These are phyloP conservation scores for Stagonosporopsis chrysanthemi DNA, from an alignment of 2,329 filamentous ascomycete species.

Conservation along the genomic window DNA sequence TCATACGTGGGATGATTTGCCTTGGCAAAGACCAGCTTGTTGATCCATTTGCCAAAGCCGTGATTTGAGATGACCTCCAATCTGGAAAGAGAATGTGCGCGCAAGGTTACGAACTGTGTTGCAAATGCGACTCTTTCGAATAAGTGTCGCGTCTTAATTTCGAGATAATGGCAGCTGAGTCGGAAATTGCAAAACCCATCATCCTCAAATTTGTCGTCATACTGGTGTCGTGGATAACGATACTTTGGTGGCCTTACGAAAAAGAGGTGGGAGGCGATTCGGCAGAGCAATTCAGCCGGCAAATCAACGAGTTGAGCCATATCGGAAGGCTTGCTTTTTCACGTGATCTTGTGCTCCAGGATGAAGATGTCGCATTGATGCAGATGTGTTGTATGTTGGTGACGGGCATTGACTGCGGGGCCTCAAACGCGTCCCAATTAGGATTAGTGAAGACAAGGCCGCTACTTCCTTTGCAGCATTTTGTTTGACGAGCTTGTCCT, in stretches of 20 bases:
- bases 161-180: not conserved
- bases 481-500: not conserved
- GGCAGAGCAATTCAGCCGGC: not conserved
- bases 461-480: not conserved
- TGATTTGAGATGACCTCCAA: not conserved
- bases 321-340: too few relatives aligned
- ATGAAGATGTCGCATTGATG: not conserved
- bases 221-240: too few relatives aligned
- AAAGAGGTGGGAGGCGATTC: not conserved
- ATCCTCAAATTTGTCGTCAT: not conserved
- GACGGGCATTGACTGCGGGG: not conserved
- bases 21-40: conserved; percentile 1
- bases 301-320: not conserved
- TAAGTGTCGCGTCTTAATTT: not conserved
- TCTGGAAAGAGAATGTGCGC: not conserved
- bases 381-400: not conserved
- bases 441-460: not conserved
- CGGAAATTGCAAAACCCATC: not conserved
- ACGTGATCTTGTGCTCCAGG: too few relatives aligned
- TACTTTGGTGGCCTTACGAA: not conserved
- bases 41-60: not conserved
- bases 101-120: not conserved
- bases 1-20: not conserved
- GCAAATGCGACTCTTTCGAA: not conserved
- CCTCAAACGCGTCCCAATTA: not conserved